phyloP scores from a whole-genome alignment of 805 yeast species.

The Monosporozyma unispora region DNA sequence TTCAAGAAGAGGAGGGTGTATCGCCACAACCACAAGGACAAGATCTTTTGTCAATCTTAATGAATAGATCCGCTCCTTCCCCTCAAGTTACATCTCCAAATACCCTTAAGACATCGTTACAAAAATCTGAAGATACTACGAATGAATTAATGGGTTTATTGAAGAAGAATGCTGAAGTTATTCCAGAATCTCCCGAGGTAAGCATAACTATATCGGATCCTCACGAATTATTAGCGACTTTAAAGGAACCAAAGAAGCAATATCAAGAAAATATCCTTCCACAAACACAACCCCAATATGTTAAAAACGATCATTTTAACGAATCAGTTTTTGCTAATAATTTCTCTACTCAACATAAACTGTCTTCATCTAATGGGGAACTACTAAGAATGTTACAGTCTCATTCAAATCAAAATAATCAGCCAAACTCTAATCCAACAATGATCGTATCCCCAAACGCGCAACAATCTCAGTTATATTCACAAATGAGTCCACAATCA shows the following conservation, averaged over 20 bases:
- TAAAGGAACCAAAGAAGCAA: neutral
- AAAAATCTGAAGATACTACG: neutral
- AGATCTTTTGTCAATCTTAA: slow-evolving; percentile 7
- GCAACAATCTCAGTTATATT: neutral
- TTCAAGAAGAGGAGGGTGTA: no score
- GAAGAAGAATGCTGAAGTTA: slow-evolving; percentile 5
- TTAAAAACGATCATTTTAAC: neutral
- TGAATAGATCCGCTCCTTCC: neutral
- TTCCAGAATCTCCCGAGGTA: neutral
- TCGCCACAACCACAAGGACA: neutral
- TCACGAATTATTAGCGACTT: neutral
- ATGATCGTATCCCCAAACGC: neutral
- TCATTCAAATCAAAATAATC: neutral
- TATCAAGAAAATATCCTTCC: neutral
- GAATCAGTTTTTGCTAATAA: neutral
- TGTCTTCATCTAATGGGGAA: neutral
- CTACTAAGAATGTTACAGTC: neutral
- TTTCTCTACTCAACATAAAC: neutral
- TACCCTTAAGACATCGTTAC: neutral
- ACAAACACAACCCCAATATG: neutral
- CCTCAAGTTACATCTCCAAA: neutral
- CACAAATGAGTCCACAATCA: neutral
- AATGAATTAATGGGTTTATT: slow-evolving; percentile 9
- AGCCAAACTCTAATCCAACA: neutral
- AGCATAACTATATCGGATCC: neutral